phyloP scores from a whole-genome alignment of 176 grass and related monocot genomes.

The Triticum urartu region DNA sequence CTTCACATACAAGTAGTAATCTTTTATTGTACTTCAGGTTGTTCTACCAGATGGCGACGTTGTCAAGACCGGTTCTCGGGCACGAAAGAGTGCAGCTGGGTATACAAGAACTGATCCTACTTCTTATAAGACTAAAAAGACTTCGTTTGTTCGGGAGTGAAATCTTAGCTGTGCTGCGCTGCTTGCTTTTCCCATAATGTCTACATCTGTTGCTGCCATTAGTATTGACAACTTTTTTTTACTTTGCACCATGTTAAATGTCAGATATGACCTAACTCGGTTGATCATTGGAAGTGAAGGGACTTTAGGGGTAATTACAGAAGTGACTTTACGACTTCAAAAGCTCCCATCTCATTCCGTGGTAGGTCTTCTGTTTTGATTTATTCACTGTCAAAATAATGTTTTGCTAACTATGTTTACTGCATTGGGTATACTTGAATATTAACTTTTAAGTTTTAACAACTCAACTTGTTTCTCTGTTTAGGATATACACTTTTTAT shows the following conservation, averaged over 20 bases:
- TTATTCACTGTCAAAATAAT: slow-evolving; percentile 4
- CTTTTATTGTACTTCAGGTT: slow-evolving; percentile 47
- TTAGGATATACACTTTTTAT: not conserved
- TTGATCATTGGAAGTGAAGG: slow-evolving; percentile 98
- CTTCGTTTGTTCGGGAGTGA: not conserved
- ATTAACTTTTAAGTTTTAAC: not conserved
- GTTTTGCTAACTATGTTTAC: not conserved
- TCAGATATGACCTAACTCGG: slow-evolving; percentile 89
- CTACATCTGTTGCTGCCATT: slow-evolving; percentile 7
- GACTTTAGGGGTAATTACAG: slow-evolving; percentile 92
- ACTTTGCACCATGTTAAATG: slow-evolving; percentile 7
- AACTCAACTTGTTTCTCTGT: not conserved
- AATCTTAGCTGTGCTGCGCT: not conserved
- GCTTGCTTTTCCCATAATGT: slow-evolving; percentile 17
- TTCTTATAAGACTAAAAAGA: slow-evolving; percentile 3
- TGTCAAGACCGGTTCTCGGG: slow-evolving; percentile 81
- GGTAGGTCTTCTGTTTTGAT: slow-evolving; percentile 47
- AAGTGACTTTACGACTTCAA: slow-evolving; percentile 93
- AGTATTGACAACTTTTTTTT: not conserved
- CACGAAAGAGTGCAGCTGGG: slow-evolving; percentile 97
- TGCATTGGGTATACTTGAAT: not conserved
- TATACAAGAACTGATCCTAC: slow-evolving; percentile 29
- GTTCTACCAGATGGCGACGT: slow-evolving; percentile 93
- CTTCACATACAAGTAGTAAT: slow-evolving; percentile 17
- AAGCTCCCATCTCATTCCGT: slow-evolving; percentile 88